Evolutionary conservation across 2,329 filamentous ascomycete genomes (phyloP), one percentile per base, ranked within the genome.

Genomic region (Trichoderma sp.): DNA sequence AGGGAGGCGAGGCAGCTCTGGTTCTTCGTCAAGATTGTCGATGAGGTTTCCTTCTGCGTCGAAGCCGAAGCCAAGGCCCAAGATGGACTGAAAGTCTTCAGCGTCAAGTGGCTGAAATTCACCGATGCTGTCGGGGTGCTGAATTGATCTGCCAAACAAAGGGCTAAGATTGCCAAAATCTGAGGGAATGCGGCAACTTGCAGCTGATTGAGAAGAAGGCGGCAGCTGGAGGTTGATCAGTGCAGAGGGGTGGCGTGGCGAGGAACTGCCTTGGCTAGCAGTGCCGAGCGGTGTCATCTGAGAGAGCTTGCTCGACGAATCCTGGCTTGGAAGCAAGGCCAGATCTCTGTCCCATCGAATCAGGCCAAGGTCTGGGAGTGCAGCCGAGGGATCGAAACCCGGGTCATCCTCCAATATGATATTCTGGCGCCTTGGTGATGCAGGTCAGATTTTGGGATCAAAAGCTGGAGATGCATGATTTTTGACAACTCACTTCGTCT

Each of bases 331-430:
- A 7, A 79, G 70, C 13, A 76, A 70, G 45, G 74, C 70, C 32
- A 78, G 66, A 34, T 79, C 77, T 10, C 76, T 74, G 13, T 78
- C 75, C 27, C 75, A 74, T 42, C 78, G 79, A 35, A 84, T 70
- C 17, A 78, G 70, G 29, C 80, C 76, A 32, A 80, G 67, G 6
- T 74, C 74, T 37, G 79, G 78, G 12, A 79, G 65, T 12, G 70
- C 68, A 52, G 70, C 74, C 67, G 74, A 69, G 5, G 76, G 74
- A 60, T 80, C 79, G 69, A 98, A 97, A 50, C 87, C 84, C 0
- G 93, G 93, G 74, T 98, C 94, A 73, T 98, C 92, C 64, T 87
- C 83, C 2, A 98, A 83, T 3, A 93, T 82, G 67, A 97, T 88
- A 72, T 94, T 89, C 27, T 91, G 88, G 5, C 87, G 88, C 73